Evolutionary conservation across 805 yeast genomes (phyloP), one percentile per base, ranked within the genome.

Genomic region (Cyberlindnera americana): DNA sequence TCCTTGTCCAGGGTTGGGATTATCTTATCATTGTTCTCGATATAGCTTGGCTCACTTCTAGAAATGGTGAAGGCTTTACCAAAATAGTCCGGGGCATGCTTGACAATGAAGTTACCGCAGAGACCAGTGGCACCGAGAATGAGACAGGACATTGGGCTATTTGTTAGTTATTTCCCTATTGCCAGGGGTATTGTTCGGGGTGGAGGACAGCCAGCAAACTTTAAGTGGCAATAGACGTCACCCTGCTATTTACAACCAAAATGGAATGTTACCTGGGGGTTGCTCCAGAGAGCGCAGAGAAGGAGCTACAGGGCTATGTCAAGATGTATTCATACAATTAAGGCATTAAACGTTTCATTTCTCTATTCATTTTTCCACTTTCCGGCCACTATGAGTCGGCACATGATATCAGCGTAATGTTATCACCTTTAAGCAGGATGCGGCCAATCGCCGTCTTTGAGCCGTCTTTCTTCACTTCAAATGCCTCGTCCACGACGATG

Each of bases 391-490:
- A 29, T 29, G 32, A 29, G 12, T 29, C 32, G 14, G 48, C 35
- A 37, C 58, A 45, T 8, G 71, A 62, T 23, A 93, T 83, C 41
- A 91, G 65, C 8, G 96, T 83, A 32, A 93, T 86, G 58, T 89
- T 93, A 58, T 93, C 99, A 4, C 99, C 99, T 62, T 93, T 93
- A 41, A 93, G 67, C 49, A 93, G 60, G 18, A 93, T 76, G 43
- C 84, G 69, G 1, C 96, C 96, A 41, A 87, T 56, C n/a, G 65
- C 62, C 19, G 77, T 73, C 39, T 67, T 67, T 1, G 70, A 46
- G 35, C 72, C 70, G 1, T 78, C 78, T 27, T 72, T 57, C 37
- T 72, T 67, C 6, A 91, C 68, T 52, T 95, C 96, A 11, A 60
- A 54, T 0, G 83, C 83, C 35, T 76, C 75, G 24, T 75, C 80